A percentile compares a stretch with the other conserved stretches of the same genome.
phyloP scores from a whole-genome alignment of 2,329 filamentous ascomycete species.

The Aureobasidium pullulans region DNA sequence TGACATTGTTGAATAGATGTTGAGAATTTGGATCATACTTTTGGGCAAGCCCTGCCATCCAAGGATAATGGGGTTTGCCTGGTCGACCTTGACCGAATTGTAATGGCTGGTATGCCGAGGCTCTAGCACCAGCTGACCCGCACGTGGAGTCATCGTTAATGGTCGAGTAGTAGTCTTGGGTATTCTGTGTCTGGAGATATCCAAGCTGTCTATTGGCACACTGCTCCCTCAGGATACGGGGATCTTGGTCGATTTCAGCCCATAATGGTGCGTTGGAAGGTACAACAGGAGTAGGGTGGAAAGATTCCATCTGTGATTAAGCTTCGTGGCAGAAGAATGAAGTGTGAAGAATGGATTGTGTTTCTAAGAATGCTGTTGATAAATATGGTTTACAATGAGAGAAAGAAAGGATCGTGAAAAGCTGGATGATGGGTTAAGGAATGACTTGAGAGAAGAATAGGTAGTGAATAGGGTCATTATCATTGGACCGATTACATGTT shows the following conservation, averaged over 20 bases:
- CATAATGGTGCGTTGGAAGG: slow-evolving; percentile 36
- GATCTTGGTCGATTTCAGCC: slow-evolving; percentile 15
- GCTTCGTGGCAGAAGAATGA: slow-evolving; percentile 28
- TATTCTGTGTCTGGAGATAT: slow-evolving; percentile 15
- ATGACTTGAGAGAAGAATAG: slow-evolving; percentile 28
- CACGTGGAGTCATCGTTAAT: slow-evolving; percentile 6
- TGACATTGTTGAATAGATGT: not conserved
- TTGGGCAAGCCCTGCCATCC: slow-evolving; percentile 2
- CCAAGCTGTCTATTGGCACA: slow-evolving; percentile 35
- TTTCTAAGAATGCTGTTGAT: slow-evolving; percentile 35
- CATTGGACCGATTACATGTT: slow-evolving; percentile 13
- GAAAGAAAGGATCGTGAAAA: slow-evolving; percentile 34
- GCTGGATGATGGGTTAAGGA: slow-evolving; percentile 31
- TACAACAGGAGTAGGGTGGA: slow-evolving; percentile 32
- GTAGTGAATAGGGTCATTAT: not conserved
- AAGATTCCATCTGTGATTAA: slow-evolving; percentile 22
- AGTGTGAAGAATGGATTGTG: slow-evolving; percentile 19
- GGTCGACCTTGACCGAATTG: not conserved
- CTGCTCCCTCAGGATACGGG: slow-evolving; percentile 34
- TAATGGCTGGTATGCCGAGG: not conserved
- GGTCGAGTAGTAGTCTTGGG: not conserved
- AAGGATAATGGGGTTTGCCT: not conserved
- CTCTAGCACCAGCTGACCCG: not conserved
- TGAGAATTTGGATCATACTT: not conserved
- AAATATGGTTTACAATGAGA: slow-evolving; percentile 16